Conservation (phyloP, 345 rosid genomes). For the Eutrema yunnanense region DNA sequence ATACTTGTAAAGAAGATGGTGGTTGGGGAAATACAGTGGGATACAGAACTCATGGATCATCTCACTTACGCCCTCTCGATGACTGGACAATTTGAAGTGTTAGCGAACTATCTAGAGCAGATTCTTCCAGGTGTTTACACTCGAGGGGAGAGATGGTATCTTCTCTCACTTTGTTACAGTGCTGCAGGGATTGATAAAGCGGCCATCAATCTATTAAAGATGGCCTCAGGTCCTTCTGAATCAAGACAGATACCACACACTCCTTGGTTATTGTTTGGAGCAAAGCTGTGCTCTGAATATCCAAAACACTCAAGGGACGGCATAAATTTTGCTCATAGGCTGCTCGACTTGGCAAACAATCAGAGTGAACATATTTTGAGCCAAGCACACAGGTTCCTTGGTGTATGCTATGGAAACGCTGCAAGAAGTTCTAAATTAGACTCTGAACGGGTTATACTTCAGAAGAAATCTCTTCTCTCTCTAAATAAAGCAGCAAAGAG, state of each 20-base stretch:
- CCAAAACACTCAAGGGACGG: constrained; percentile 58
- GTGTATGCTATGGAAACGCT: constrained; percentile 73
- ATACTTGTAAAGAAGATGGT: constrained; percentile 67
- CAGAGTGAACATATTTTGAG: constrained; percentile 43
- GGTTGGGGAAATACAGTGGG: constrained; percentile 67
- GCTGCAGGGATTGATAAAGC: constrained; percentile 67
- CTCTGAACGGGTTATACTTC: constrained; percentile 55
- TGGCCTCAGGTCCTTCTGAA: constrained; percentile 64
- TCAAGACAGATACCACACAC: constrained; percentile 47
- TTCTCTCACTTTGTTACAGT: constrained; percentile 81
- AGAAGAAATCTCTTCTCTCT: constrained; percentile 52
- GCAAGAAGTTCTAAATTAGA: constrained; percentile 72
- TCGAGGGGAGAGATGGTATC: constrained; percentile 81
- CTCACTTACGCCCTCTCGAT: constrained; percentile 73
- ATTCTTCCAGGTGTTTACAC: constrained; percentile 60
- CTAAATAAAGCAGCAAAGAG: constrained; percentile 52
- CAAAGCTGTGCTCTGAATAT: constrained; percentile 71
- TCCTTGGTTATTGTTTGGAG: constrained; percentile 67
- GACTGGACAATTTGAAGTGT: constrained; percentile 55
- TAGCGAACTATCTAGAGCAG: constrained; percentile 73
- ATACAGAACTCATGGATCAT: constrained; percentile 77
- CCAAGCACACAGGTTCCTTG: constrained; percentile 73
- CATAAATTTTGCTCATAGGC: constrained; percentile 48
- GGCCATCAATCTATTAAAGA: constrained; percentile 68
- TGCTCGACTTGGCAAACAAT: constrained; percentile 36